Base-by-base conservation (phyloP, 2,329 filamentous ascomycete species). In the Colletotrichum karsti region DNA sequence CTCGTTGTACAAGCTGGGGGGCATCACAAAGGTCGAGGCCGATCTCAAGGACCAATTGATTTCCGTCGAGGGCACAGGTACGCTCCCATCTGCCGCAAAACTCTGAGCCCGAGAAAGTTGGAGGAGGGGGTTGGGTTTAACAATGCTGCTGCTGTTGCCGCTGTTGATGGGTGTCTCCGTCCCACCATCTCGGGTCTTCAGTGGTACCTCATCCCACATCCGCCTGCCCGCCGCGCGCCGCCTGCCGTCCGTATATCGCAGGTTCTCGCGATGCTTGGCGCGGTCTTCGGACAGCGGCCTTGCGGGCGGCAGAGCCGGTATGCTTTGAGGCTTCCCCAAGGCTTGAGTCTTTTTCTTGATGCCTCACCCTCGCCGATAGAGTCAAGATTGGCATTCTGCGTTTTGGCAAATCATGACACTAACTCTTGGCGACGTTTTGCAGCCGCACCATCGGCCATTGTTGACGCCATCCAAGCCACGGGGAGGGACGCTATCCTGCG, bases 401-500 rank as follows among this genome's bases (percentile, higher is more conserved):
- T 46, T 50, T 35, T 35, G 33, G 20, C 20, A 22, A 35, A 48
- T 58, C 24, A 51, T 24, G n/a, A n/a, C 37, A 39, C 65, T 68
- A 30, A 68, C 46, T 18, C 65, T 62, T 56, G 62, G 63, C 41
- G 39, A 55, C 56, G 41, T 61, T 46, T 56, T 56, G 44, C 74
- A 88, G 93, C 93, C 72, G 90, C 96, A 20, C 96, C 96, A 15
- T 98, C 95, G 59, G 88, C 92, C 50, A 97, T 98, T 71, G 94
- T 98, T 30, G 85, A 91, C 70, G 92, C 95, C 7, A 97, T 98
- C 71, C 93, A 98, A 82, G 86, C 87, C 48, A 98, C 95, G 9
- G 96, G 96, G 58, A 90, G 94, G 75, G 95, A 98, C 87, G 95
- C 95, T 50, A 98, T 99, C 76, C 83, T 99, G 65, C 91, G 96